These are phyloP conservation scores for Saturnispora hagleri DNA, from an alignment of 805 yeast species.

Conservation along the genomic window DNA sequence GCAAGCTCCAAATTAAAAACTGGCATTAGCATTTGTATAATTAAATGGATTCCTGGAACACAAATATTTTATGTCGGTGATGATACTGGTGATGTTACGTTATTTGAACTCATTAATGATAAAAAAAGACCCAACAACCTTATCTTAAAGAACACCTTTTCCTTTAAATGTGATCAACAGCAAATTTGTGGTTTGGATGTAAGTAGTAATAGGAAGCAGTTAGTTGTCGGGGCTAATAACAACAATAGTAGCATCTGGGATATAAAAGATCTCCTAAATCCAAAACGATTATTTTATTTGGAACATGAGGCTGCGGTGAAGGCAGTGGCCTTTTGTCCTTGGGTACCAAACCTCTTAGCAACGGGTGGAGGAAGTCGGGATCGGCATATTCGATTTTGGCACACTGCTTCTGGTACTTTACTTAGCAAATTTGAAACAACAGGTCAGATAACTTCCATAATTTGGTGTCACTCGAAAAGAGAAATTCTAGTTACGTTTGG, in stretches of 20 bases:
- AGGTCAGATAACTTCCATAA: constrained; percentile 70
- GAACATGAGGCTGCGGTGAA: constrained; percentile 82
- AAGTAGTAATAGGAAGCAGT: constrained; percentile 40
- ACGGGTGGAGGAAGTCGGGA: constrained; percentile 91
- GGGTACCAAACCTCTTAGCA: constrained; percentile 72
- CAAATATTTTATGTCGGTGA: constrained; percentile 51
- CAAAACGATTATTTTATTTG: constrained; percentile 39
- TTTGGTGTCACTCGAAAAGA: constrained; percentile 59
- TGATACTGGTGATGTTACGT: constrained; percentile 48
- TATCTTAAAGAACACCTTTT: constrained; percentile 15
- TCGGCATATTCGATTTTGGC: constrained; percentile 79
- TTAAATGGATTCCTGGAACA: constrained; percentile 47
- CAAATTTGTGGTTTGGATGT: constrained; percentile 63
- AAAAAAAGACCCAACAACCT: constrained; percentile 1
- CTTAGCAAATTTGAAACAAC: constrained; percentile 46
- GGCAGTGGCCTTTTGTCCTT: constrained; percentile 85
- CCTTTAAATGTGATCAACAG: constrained; percentile 41
- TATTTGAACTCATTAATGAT: constrained; percentile 26
- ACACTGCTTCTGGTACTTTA: constrained; percentile 66
- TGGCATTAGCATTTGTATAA: constrained; percentile 42
- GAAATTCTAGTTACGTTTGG: constrained; percentile 80
- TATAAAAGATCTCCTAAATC: constrained; percentile 32
- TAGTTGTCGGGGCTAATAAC: constrained; percentile 82
- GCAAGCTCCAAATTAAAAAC: constrained; percentile 19
- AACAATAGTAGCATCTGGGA: constrained; percentile 76